A percentile compares a stretch with the other conserved stretches of the same genome.
Evolutionary conservation across 1,284 basidiomycete genomes (phyloP).

Genomic region (Cryptococcus maquisensis): DNA sequence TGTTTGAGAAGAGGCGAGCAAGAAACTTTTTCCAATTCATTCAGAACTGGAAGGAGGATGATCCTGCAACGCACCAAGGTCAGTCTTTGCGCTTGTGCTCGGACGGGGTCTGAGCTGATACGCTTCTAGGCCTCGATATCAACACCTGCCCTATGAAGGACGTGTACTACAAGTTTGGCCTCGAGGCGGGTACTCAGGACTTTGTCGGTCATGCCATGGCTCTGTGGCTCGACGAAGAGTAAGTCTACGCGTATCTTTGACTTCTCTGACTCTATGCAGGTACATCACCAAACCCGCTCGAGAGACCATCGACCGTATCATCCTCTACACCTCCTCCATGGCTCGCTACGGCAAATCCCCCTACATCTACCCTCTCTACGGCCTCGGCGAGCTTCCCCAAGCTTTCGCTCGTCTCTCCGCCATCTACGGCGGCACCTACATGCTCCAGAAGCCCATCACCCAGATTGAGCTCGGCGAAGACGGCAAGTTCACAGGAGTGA

Average conservation of each 20-base stretch:
- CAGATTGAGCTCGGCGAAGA: slow-evolving; percentile 79
- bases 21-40: slow-evolving; percentile 99
- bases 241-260: slow-evolving; percentile 52
- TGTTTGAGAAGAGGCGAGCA: slow-evolving; percentile 96
- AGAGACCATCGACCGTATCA: slow-evolving; percentile 87
- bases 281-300: slow-evolving; percentile 91
- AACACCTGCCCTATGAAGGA: slow-evolving; percentile 85
- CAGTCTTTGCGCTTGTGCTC: slow-evolving; percentile 14
- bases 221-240: slow-evolving; percentile 96
- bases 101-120: neutral
- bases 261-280: slow-evolving; percentile 50
- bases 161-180: slow-evolving; percentile 94
- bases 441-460: slow-evolving; percentile 95
- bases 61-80: slow-evolving; percentile 95
- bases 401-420: slow-evolving; percentile 97
- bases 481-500: slow-evolving; percentile 91
- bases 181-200: slow-evolving; percentile 96
- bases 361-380: slow-evolving; percentile 99
- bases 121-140: slow-evolving; percentile 68
- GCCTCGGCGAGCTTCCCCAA: slow-evolving; percentile 97
- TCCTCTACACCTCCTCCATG: slow-evolving; percentile 98
- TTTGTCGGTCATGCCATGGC: slow-evolving; percentile 99
- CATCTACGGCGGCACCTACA: slow-evolving; percentile 99
- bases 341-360: slow-evolving; percentile 99
- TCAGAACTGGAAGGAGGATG: slow-evolving; percentile 90